phyloP scores from a whole-genome alignment of 208 protist genomes.

The Acanthamoeba sp. region DNA sequence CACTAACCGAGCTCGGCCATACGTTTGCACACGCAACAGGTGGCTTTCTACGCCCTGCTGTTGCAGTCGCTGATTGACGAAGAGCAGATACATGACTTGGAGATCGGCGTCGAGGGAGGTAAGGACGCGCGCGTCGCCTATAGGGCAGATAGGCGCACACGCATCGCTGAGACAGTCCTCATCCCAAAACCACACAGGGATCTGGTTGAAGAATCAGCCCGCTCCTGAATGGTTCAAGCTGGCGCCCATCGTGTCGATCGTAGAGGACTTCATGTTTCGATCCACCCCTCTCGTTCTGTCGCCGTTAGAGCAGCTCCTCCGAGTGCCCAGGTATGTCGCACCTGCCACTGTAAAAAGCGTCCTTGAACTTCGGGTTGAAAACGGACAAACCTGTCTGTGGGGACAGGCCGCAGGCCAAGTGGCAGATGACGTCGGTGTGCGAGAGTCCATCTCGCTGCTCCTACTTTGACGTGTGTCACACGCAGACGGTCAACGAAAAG shows the following conservation, averaged over 20 bases:
- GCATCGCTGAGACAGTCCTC: too few relatives aligned
- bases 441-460: conserved; percentile 16
- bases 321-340: not conserved
- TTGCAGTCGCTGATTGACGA: not conserved
- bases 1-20: too few relatives aligned
- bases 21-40: too few relatives aligned
- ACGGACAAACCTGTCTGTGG: not conserved
- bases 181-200: too few relatives aligned
- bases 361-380: not conserved
- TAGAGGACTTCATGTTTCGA: conserved; percentile 8
- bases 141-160: too few relatives aligned
- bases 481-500: not conserved
- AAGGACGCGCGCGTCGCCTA: not conserved
- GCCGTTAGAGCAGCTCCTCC: not conserved
- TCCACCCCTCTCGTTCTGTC: not conserved
- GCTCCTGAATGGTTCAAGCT: conserved; percentile 16
- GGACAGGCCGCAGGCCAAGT: not conserved
- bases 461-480: conserved; percentile 19
- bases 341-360: not conserved
- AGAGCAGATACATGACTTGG: not conserved
- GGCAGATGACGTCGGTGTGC: conserved; percentile 25
- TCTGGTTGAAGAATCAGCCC: conserved; percentile 13
- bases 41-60: not conserved
- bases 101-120: not conserved
- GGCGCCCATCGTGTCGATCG: not conserved